Base-by-base conservation (phyloP, 2,329 filamentous ascomycete species). In the Xylariomycetidae sp. region DNA sequence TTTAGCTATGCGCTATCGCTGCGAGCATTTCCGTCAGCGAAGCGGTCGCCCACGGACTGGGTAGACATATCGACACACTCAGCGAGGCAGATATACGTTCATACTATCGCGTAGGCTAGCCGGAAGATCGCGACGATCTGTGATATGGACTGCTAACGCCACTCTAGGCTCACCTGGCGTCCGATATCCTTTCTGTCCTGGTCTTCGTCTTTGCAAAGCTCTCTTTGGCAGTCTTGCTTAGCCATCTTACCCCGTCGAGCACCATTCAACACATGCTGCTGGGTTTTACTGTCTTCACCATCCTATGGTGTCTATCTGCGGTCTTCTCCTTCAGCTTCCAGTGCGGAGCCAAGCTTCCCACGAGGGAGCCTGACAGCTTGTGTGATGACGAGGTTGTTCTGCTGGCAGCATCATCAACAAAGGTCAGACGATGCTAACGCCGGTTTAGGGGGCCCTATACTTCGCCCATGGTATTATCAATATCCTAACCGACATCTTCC, bases 381-480 rank as follows among this genome's bases (percentile, higher is more conserved):
- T 36, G 34, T 32, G 34, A 31, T 19, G 17, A 36, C 14, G 28
- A 36, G 23, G 34, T 31, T 7, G 12, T 12, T 25, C 24, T 12
- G 15, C 12, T 23, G 8, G n/a, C n/a, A 23, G 12, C n/a, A 13
- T 12, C 6, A 25, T 25, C 12, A 25, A 13, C 6, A 5, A 23
- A n/a, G 22, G 6, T 14, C 6, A 6, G 12, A 12, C n/a, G 24
- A 6, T 25, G 24, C 24, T 25, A 13, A 25, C 24, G 6, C 6
- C n/a, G 6, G 12, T 6, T 24, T 19, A 38, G 36, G 20, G 25
- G 17, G 26, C 31, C 8, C 31, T 38, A 17, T 25, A 27, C 13
- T 31, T 38, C 24, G 14, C 36, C 14, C 36, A 38, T 28, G 31
- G 36, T 10, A 33, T 34, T 7, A 34, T 38, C 18, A 38, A 38